Evolutionary conservation across 208 protist genomes (phyloP), one percentile per base, ranked within the genome.

Genomic region (Leishmania tropica): DNA sequence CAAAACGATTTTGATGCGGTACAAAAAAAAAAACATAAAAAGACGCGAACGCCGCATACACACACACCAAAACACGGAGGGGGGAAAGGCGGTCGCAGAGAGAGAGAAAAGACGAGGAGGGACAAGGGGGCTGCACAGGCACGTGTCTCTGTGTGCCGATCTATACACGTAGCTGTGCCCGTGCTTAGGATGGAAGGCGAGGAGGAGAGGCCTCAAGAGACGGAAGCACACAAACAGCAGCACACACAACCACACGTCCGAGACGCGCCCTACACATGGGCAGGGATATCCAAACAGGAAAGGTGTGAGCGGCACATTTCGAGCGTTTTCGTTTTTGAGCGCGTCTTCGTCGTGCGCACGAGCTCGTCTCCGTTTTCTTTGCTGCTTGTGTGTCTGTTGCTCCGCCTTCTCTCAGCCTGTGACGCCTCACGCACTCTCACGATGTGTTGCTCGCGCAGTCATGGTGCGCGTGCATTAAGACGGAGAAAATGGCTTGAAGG

Each of bases 401-500:
- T 24, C 62, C 5, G 31, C 31, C 62, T 31, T 40, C 62, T 68
- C 62, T 35, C n/a, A 15, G 31, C 31, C 15, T 17, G 28, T 35
- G 62, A 68, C 15, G 62, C 31, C 10, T 35, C 70, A 11, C 10
- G 6, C 28, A 37, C n/a, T 19, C 1, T 17, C 51, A 76, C 51
- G 10, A 19, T 64, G 62, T 42, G n/a, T 17, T 58, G n/a, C 19
- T n/a, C 47, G 31, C 62, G 31, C 15, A 68, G 31, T 11, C 62
- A 2, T 15, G 58, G 31, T 40, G 11, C 31, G 10, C 31, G 28
- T 68, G 72, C 58, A 35, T 58, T 17, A 82, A 47, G 64, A 82
- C 7, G 77, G 64, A n/a, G 64, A 67, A 35, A 89, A 89, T 2
- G 83, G 86, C 65, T 84, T 89, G 77, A 89, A 89, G 3, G 86